Base-by-base conservation (phyloP, 2,329 filamentous ascomycete species). In the Alternaria incomplexa region DNA sequence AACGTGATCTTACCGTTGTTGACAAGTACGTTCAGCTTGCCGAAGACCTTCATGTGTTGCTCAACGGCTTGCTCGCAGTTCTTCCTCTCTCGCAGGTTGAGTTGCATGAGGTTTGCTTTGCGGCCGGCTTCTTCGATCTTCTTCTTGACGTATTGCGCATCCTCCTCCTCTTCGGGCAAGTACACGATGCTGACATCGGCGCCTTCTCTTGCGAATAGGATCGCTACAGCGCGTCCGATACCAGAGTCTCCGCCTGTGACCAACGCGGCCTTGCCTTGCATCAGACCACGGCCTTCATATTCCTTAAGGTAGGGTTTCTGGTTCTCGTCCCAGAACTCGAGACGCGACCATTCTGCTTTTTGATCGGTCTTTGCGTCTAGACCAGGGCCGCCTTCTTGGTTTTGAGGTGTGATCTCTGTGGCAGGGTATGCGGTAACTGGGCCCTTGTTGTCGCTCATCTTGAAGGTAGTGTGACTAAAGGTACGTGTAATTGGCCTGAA, bases 191-290 rank as follows among this genome's bases (percentile, higher is more conserved):
- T 83, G 23, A 86, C 87, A 62, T 91, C 87, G 13, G 90, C 91
- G 5, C 91, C 92, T 79, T 95, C 92, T 83, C 92, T 89, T 30
- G 91, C 91, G 69, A 91, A 95, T 0, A 94, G 82, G 15, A 93
- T 85, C 0, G 92, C 90, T 1, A 90, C 86, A 1, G 91, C 89
- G 22, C 91, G 86, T 10, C 92, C 91, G 65, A 94, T 94, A 3
- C 91, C 91, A 9, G 87, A 90, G 78, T 94, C 91, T 3, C 91
- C 91, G 17, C 91, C 91, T 0, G 92, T 94, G 73, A 94, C 93
- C 59, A 95, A 79, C 3, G 67, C 71, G 5, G 63, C 64, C 58
- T 79, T 79, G 62, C 72, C 73, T 54, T 79, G 67, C 15, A 72
- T 45, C 22, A 69, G 45, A 13, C 64, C 66, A 20, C 68, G 66